Evolutionary conservation across 2,329 filamentous ascomycete genomes (phyloP).

Genomic region (Calonectria pseudoturangicola): DNA sequence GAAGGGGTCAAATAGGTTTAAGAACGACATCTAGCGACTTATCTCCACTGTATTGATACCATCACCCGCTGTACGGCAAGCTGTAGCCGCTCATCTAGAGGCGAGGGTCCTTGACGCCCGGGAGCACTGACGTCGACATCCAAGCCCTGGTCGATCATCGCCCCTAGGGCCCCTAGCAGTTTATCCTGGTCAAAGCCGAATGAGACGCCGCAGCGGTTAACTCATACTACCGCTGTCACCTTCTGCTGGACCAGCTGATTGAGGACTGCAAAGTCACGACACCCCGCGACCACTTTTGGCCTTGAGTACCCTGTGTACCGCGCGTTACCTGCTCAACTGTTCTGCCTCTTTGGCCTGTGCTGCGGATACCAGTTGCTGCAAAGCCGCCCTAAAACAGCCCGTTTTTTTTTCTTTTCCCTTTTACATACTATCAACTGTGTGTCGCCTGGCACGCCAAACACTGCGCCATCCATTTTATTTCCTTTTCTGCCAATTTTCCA

Average conservation of each 20-base stretch:
- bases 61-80: conserved; percentile 42
- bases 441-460: conserved; percentile 21
- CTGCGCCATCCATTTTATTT: conserved; percentile 39
- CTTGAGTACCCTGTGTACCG: conserved; percentile 53
- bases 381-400: conserved; percentile 27
- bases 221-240: conserved; percentile 53
- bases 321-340: conserved; percentile 45
- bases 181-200: conserved; percentile 55
- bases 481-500: conserved; percentile 45
- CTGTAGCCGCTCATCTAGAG: conserved; percentile 47
- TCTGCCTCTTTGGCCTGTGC: conserved; percentile 29
- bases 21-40: conserved; percentile 39
- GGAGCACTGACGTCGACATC: conserved; percentile 54
- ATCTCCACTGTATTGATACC: conserved; percentile 40
- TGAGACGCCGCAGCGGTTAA: conserved; percentile 60
- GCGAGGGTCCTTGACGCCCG: conserved; percentile 41
- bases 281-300: conserved; percentile 53
- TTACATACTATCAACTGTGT: conserved; percentile 34
- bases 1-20: conserved; percentile 37
- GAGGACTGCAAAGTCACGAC: conserved; percentile 56
- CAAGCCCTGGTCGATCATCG: conserved; percentile 57
- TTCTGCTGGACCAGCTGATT: conserved; percentile 55
- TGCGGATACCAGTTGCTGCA: conserved; percentile 23
- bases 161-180: conserved; percentile 51
- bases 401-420: conserved; percentile 38